phyloP scores from a whole-genome alignment of 2,329 filamentous ascomycete species.

The Fusarium caatingaense region DNA sequence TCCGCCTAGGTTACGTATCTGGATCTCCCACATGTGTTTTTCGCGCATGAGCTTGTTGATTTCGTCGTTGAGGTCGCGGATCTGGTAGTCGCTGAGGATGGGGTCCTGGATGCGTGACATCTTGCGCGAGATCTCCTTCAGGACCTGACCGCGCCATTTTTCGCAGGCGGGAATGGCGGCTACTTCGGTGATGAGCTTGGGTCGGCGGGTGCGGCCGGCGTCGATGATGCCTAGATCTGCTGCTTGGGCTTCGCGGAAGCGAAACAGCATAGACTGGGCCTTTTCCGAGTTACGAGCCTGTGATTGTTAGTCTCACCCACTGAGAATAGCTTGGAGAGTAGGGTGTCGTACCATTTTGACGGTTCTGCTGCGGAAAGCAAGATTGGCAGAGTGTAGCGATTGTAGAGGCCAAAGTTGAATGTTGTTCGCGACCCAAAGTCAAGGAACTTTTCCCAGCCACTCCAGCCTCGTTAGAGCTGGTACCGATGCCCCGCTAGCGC shows the following conservation, averaged over 20 bases:
- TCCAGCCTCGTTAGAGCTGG: conserved; percentile 36
- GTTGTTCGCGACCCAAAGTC: conserved; percentile 36
- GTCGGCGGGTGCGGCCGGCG: conserved; percentile 86
- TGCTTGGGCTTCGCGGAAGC: conserved; percentile 97
- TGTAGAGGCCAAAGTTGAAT: conserved; percentile 24
- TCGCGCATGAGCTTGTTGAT: conserved; percentile 99
- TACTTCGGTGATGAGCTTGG: conserved; percentile 89
- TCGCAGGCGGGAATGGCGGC: conserved; percentile 88
- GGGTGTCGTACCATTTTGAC: conserved; percentile 44
- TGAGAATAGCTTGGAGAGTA: no score
- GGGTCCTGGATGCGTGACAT: conserved; percentile 95
- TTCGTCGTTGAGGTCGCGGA: conserved; percentile 97
- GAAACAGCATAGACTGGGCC: conserved; percentile 99
- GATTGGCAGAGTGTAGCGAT: conserved; percentile 10
- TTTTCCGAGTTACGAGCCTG: conserved; percentile 98
- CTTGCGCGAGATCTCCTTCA: conserved; percentile 97
- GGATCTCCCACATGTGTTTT: conserved; percentile 99
- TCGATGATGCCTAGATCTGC: conserved; percentile 97
- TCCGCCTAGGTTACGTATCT: conserved; percentile 94
- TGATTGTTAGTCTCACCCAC: conserved; percentile 1
- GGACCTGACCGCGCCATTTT: conserved; percentile 97
- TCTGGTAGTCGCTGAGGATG: conserved; percentile 93
- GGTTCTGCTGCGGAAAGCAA: conserved; percentile 15
- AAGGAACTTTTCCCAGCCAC: conserved; percentile 45
- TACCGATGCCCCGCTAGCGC: conserved; percentile 4